Evolutionary conservation across 768 basidiomycete genomes (phyloP).

Genomic region (Lepiota subincarnata): DNA sequence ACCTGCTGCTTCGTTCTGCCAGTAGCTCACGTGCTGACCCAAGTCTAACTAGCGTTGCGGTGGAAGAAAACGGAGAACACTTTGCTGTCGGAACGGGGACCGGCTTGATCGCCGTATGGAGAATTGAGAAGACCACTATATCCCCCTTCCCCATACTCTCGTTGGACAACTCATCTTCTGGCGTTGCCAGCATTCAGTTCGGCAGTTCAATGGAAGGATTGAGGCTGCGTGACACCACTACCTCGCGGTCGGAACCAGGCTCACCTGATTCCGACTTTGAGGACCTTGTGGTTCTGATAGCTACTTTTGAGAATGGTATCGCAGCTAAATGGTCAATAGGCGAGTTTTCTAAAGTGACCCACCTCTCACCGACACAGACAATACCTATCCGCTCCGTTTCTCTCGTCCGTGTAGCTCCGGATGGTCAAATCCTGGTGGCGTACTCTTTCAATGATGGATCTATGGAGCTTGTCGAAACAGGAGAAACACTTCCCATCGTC

Average conservation of each 20-base stretch:
- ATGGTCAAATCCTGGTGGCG: constrained; percentile 46
- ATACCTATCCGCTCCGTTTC: constrained; percentile 43
- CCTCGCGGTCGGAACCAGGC: constrained; percentile 27
- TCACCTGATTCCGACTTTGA: constrained; percentile 22
- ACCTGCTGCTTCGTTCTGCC: constrained; percentile 45
- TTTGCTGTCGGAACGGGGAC: constrained; percentile 71
- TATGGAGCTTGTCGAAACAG: constrained; percentile 56
- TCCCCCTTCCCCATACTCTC: constrained; percentile 37
- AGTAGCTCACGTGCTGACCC: constrained; percentile 45
- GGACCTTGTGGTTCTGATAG: constrained; percentile 33
- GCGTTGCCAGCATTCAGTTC: constrained; percentile 55
- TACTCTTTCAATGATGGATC: constrained; percentile 66
- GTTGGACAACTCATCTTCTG: constrained; percentile 39
- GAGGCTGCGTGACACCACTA: constrained; percentile 14
- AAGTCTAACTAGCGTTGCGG: constrained; percentile 55
- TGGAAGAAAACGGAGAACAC: constrained; percentile 56
- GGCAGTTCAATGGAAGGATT: constrained; percentile 10
- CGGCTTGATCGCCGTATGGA: constrained; percentile 64
- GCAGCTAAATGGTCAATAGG: constrained; percentile 52
- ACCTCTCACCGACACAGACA: constrained; percentile 40
- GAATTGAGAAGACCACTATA: constrained; percentile 37
- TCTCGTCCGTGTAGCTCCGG: constrained; percentile 44
- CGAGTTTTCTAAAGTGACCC: constrained; percentile 25
- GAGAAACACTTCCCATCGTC: constrained; percentile 38
- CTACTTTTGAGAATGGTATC: constrained; percentile 56